phyloP scores from a whole-genome alignment of 352 stramenopile species.

The Globisporangium paddicum region DNA sequence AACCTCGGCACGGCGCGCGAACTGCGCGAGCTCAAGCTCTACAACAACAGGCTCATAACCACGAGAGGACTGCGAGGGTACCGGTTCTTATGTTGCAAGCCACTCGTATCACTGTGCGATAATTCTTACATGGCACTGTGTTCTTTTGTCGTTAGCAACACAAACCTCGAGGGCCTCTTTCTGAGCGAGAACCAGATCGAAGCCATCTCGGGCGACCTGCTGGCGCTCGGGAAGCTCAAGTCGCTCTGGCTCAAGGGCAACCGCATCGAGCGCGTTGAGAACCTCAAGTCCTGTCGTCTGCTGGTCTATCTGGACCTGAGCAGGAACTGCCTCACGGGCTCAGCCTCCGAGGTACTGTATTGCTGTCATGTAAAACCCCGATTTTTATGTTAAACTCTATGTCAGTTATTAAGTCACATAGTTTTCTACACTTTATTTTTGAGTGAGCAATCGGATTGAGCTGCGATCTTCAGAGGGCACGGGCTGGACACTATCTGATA shows the following conservation, averaged over 20 bases:
- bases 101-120: no score
- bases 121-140: no score
- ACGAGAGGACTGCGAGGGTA: slow-evolving; percentile 49
- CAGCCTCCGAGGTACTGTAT: slow-evolving; percentile 30
- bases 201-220: slow-evolving; percentile 49
- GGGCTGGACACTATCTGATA: no score
- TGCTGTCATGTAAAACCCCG: no score
- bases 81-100: not conserved
- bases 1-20: slow-evolving; percentile 63
- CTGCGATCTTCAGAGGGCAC: no score
- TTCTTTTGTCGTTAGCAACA: slow-evolving; percentile 31
- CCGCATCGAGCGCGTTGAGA: slow-evolving; percentile 36
- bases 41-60: slow-evolving; percentile 71
- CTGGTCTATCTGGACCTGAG: slow-evolving; percentile 72
- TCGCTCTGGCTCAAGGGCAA: slow-evolving; percentile 72
- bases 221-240: slow-evolving; percentile 62
- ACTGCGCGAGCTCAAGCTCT: slow-evolving; percentile 70
- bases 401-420: no score
- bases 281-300: slow-evolving; percentile 44
- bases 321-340: slow-evolving; percentile 43
- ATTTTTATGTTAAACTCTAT: no score
- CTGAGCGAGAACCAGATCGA: slow-evolving; percentile 73
- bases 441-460: no score
- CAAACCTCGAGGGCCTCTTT: slow-evolving; percentile 61
- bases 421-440: no score